Base-by-base conservation (phyloP, 306 rosid species). In the Chamaecrista fasciculata region DNA sequence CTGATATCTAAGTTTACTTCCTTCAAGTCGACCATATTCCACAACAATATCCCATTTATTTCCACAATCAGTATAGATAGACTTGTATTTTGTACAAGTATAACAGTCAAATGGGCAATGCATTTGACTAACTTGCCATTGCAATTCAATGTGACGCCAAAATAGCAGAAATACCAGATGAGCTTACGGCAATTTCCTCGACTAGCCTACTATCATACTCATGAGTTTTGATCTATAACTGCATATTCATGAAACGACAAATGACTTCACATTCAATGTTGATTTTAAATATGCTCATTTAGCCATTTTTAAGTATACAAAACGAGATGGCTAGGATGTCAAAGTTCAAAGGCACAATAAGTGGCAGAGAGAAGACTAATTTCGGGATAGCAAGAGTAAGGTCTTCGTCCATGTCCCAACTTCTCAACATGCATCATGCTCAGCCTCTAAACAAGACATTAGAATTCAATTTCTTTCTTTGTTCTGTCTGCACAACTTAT, bases 381-480 rank as follows among this genome's bases (percentile, higher is more conserved):
- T 49, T 51, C 44, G 20, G 49, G 48, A 28, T 68, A 14, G 46
- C 47, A 55, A 40, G 62, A 20, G 15, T 23, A 21, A 31, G 40
- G 7, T 44, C 37, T 25, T 46, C 20, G 1, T 73, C 39, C 23
- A 64, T 64, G 21, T 65, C 51, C 24, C 39, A 46, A 39, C 47
- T 77, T 47, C 48, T 44, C 40, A 71, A 19, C 28, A 34, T n/a
- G 53, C 18, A 37, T 48, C 39, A 57, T 44, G 46, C 29, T 46
- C 63, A 63, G 16, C 77, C 62, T 53, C 39, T 31, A 46, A 43
- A 69, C 34, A 67, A 76, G 62, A 65, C 47, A 36, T 56, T 48
- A 43, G 39, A 26, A 56, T 33, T 28, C 31, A 29, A 28, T 6
- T 31, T 21, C 29, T 37, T 70, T 8, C 19, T 37, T 11, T 14